These are phyloP conservation scores for Senna tora DNA, from an alignment of 306 rosid species.

Conservation along the genomic window DNA sequence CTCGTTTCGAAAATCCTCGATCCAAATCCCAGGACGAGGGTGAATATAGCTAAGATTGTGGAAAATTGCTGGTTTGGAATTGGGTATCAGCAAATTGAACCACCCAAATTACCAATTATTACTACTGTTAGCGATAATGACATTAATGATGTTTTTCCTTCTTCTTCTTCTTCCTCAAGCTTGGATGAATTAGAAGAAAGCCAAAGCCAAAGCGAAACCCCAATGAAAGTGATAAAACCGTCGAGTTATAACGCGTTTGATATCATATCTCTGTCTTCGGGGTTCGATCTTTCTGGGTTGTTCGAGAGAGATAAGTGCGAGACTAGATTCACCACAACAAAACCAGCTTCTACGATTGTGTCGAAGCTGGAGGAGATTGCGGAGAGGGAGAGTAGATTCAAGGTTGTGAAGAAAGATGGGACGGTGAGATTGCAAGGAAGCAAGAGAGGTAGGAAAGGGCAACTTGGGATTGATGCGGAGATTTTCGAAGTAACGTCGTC, in stretches of 20 bases:
- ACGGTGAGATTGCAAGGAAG: slow-evolving; percentile 72
- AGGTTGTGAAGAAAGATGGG: slow-evolving; percentile 67
- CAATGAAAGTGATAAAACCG: slow-evolving; percentile 40
- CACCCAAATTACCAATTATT: background rate
- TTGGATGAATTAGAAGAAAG: background rate
- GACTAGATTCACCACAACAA: slow-evolving; percentile 68
- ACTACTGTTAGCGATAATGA: background rate
- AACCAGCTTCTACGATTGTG: slow-evolving; percentile 65
- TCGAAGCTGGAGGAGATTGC: slow-evolving; percentile 67
- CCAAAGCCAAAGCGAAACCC: too few relatives aligned
- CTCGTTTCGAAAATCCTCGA: slow-evolving; percentile 72
- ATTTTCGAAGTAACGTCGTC: slow-evolving; percentile 78
- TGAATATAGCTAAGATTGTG: slow-evolving; percentile 67
- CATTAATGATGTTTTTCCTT: background rate
- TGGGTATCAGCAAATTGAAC: slow-evolving; percentile 41
- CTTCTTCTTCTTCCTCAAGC: background rate
- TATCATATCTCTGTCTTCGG: slow-evolving; percentile 80
- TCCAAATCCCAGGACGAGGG: slow-evolving; percentile 78
- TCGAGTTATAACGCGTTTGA: slow-evolving; percentile 81
- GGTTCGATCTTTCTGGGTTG: slow-evolving; percentile 87
- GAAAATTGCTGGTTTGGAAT: slow-evolving; percentile 68
- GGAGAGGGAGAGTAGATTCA: slow-evolving; percentile 33
- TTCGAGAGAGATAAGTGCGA: slow-evolving; percentile 63
- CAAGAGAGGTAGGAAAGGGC: slow-evolving; percentile 77
- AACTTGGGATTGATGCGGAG: slow-evolving; percentile 71